Percentiles rank a stretch among this genome's conserved stretches.
Conservation (phyloP, 2,329 filamentous ascomycete genomes). For the Claviceps sorghi region DNA sequence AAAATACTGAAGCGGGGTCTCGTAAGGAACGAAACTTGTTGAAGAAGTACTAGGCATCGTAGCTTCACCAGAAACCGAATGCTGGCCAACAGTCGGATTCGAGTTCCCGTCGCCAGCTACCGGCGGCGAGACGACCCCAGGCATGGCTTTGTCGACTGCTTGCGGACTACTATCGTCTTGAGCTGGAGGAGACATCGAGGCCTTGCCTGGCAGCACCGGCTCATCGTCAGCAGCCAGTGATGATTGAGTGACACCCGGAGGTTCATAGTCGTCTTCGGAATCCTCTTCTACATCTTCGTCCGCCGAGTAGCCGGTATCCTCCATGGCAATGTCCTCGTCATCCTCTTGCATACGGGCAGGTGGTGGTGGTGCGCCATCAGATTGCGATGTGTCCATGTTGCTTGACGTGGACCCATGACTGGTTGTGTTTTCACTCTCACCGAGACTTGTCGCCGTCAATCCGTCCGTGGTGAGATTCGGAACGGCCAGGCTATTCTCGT, state of each 20-base stretch:
- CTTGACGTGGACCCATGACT: background rate
- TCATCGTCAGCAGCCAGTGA: background rate
- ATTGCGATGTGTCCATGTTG: background rate
- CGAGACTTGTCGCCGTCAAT: background rate
- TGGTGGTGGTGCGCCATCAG: background rate
- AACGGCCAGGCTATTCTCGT: background rate
- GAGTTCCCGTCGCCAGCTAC: background rate
- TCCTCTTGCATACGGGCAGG: background rate
- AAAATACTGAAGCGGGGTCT: conserved; percentile 70
- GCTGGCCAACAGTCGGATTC: background rate
- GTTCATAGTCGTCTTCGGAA: conserved; percentile 40
- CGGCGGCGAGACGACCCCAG: background rate
- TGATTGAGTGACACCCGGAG: conserved; percentile 25
- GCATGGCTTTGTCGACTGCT: background rate
- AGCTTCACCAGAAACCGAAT: conserved; percentile 5
- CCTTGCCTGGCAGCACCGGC: conserved; percentile 3
- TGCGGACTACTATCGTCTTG: background rate
- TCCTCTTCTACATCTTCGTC: conserved; percentile 22
- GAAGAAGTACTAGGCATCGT: conserved; percentile 9
- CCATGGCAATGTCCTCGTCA: conserved; percentile 8
- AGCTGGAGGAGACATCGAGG: background rate
- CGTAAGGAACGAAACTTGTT: conserved; percentile 44
- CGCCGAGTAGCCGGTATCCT: conserved; percentile 16
- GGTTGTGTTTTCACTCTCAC: background rate
- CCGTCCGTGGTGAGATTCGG: background rate